Base-by-base conservation (phyloP, 345 rosid genomes). In the Brassica incana region DNA sequence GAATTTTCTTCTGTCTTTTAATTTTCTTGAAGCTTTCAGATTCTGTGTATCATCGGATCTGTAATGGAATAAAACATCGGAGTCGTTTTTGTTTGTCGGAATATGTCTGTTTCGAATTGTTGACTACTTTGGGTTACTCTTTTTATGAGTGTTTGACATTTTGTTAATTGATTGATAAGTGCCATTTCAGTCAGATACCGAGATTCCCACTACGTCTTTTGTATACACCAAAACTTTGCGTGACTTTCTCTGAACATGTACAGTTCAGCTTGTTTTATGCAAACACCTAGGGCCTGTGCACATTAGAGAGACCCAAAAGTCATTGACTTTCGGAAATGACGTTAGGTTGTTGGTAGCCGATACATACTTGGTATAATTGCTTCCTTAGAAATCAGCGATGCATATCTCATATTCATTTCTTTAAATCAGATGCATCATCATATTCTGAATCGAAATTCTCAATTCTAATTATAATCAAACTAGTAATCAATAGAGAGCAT, bases 31-130 rank as follows among this genome's bases (percentile, higher is more conserved):
- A 50, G 8, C 30, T 73, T 61, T 35, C 65, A 23, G 67, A 23
- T 72, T 18, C 14, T 23, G 12, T 14, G 29, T 40, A 27, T 63
- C 38, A 36, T 12, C 16, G 32, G 48, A 27, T 61, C 68, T 73
- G 59, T 73, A 73, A 40, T n/a, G 60, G 59, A 60, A 62, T 38
- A 71, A 71, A 5, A 60, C 36, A 32, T 71, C 18, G 3, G 6
- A 32, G 11, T 25, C 50, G 50, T 71, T 56, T 23, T 29, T 60
- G n/a, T 71, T 71, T 68, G 72, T 70, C 30, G 5, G 15, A 30
- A 30, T 71, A 10, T 38, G 20, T 36, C 18, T 72, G 68, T n/a
- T 62, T 71, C 35, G 35, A 10, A 65, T 48, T 4, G 3, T 30
- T 35, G n/a, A 56, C 18, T 61, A 35, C 23, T 72, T 33, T 33